Evolutionary conservation across 192 early-diverging fungal species (phyloP), one percentile per base, ranked within the genome.

Genomic region (Allomyces macrogynus): DNA sequence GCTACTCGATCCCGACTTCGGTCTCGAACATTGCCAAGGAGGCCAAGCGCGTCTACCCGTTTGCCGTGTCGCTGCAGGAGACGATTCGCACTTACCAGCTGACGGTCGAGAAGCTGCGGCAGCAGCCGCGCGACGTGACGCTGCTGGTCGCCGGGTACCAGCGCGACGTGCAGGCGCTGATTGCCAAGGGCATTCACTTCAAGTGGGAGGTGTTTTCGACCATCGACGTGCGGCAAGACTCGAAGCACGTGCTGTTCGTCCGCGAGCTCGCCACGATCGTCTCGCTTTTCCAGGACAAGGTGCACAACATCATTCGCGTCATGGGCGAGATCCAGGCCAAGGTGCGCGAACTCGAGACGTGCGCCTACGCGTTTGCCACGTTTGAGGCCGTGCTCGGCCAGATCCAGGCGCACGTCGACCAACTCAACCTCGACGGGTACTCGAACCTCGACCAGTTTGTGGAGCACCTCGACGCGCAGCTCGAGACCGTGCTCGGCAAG

Each of bases 21-120:
- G 83, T 99, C 67, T 78, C 85, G 40, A 91, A 86, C 75, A 80
- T 91, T 62, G 91, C 92, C 25, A 93, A 93, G 71, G 93, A 97
- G 63, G 93, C 91, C 20, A 93, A 95, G 71, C 84, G 89, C 26
- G 91, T 99, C 20, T 97, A 99, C 75, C 97, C 95, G 10, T 96
- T 89, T 75, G 95, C 97, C 16, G 94, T 99, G 18, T 89, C 89
- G 62, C 73, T 99, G 62, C 95, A 84, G 75, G 95, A 99, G 70
- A 92, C 95, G 1, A 87, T 95, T 23, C 80, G 92, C 23, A 95
- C 91, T 25, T 99, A 94, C 67, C 84, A 82, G 20, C 89, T 94
- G 69, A 88, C 91, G 24, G 75, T 87, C 62, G 80, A 86, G 63
- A 83, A 87, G 61, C 76, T 97, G 64, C 80, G 86, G 60, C 81